Percentiles rank a stretch among this genome's conserved stretches.
phyloP scores from a whole-genome alignment of 176 grass and related monocot species.

The Pontederia paniculata region DNA sequence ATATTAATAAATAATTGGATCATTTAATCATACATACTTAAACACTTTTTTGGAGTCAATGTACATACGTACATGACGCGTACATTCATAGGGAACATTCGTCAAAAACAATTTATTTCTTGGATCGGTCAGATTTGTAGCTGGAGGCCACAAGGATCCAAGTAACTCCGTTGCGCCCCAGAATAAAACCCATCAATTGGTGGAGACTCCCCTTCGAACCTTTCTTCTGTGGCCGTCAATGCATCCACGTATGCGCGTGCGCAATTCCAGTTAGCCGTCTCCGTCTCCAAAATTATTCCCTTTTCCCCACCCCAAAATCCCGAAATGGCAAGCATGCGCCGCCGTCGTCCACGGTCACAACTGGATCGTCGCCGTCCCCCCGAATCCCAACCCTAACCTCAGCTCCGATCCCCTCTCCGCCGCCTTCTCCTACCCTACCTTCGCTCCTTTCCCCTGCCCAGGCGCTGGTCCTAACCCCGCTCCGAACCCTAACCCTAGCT shows the following conservation, averaged over 20 bases:
- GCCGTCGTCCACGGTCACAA: slow-evolving; percentile 29
- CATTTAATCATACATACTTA: no score
- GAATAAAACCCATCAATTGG: no score
- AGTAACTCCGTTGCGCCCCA: no score
- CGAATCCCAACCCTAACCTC: slow-evolving; percentile 1
- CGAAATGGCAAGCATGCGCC: slow-evolving; percentile 6
- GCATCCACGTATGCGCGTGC: slow-evolving; percentile 4
- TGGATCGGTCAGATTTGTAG: no score
- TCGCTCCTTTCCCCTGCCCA: slow-evolving; percentile 8
- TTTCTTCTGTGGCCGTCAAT: background rate
- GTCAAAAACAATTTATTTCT: no score
- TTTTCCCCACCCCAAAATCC: background rate
- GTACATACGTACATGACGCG: no score
- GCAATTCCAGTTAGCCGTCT: background rate
- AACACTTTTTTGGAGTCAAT: no score
- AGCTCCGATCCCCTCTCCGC: background rate
- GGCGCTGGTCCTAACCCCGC: background rate
- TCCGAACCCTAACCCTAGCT: slow-evolving; percentile 13
- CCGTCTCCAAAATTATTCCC: background rate
- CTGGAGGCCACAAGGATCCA: no score
- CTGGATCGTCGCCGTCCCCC: slow-evolving; percentile 40
- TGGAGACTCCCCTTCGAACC: background rate
- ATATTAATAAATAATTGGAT: no score
- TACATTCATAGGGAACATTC: no score
- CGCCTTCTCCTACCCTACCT: slow-evolving; percentile 1